Evolutionary conservation across 331 rosid genomes (phyloP), one percentile per base, ranked within the genome.

Genomic region (Acacia pycnantha): DNA sequence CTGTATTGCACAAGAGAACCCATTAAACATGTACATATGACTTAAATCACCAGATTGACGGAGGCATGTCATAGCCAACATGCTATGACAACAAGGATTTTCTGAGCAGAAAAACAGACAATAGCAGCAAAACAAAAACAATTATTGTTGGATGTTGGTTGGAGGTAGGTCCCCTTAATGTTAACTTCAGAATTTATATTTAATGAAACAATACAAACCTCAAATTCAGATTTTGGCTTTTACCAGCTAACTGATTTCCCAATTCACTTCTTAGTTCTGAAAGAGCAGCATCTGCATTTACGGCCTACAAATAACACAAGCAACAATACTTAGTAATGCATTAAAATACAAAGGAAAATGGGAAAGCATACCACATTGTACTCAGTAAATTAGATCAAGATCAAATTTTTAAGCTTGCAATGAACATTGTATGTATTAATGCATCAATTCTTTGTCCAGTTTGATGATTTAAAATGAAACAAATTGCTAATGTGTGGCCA

Each of bases 231-330:
- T 84, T 79, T 62, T 85, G 88, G 89, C 98, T 93, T 84, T 90
- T 93, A 13, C 69, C 86, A 76, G 98, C 98, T 78, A 93, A 82
- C 26, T 92, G 98, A 61, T 93, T 85, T 80, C 98, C 98, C 69
- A 95, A 82, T 80, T 92, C 98, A 89, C 98, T 95, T 83, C 97
- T 92, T 68, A 95, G 74, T 83, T 82, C 82, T 12, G 97, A 86
- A 79, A 93, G 84, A 29, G 88, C 51, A 70, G 90, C 70, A 74
- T 92, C 97, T 22, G 90, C 96, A 84, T 89, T 40, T 73, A 92
- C 91, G 85, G 98, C 98, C 98, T 93, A 81, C 81, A 84, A 77
- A 86, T 54, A 59, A 31, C 70, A 62, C 48, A 71, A 33, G 82
- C 40, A 59, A 67, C n/a, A 50, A 35, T 11, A 26, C 6, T 41